These are phyloP conservation scores for Microstegium vimineum DNA, from an alignment of 176 grass and related monocot genomes.

Conservation along the genomic window DNA sequence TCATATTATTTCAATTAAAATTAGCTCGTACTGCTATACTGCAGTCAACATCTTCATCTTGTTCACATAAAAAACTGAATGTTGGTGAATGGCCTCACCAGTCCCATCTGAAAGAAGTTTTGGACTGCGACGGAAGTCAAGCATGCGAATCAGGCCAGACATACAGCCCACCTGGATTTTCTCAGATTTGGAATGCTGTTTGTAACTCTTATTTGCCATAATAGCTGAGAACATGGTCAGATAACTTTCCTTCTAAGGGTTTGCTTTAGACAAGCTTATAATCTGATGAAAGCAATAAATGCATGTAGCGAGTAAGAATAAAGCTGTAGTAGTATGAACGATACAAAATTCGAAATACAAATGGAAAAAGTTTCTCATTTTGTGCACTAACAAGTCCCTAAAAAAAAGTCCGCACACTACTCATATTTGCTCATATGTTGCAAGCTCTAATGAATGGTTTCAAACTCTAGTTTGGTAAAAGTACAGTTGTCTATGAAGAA, in stretches of 20 bases:
- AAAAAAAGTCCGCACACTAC: too few species aligned
- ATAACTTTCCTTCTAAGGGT: conserved; percentile 4
- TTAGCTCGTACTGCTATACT: conserved; percentile 5
- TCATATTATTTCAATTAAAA: conserved; percentile 5
- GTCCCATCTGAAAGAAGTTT: conserved; percentile 78
- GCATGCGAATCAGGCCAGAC: conserved; percentile 69
- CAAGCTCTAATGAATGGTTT: conserved; percentile 2
- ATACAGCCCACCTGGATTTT: conserved; percentile 60
- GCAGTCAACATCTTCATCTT: neutral
- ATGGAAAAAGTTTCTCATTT: neutral
- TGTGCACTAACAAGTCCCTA: neutral
- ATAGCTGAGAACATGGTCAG: conserved; percentile 39
- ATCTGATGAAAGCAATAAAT: conserved; percentile 28
- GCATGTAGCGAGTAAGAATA: conserved; percentile 4
- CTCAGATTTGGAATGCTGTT: neutral
- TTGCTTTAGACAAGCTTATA: conserved; percentile 18
- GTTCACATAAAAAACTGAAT: conserved; percentile 1
- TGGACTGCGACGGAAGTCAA: conserved; percentile 64
- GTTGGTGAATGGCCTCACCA: conserved; percentile 39
- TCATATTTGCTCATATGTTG: conserved; percentile 9
- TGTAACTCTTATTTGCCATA: conserved; percentile 62
- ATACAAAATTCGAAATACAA: conserved; percentile 1
- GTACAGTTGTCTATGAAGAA: neutral
- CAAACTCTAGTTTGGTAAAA: conserved; percentile 6
- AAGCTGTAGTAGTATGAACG: neutral